Evolutionary conservation across 345 rosid genomes (phyloP).

Genomic region (Salix arbutifolia): DNA sequence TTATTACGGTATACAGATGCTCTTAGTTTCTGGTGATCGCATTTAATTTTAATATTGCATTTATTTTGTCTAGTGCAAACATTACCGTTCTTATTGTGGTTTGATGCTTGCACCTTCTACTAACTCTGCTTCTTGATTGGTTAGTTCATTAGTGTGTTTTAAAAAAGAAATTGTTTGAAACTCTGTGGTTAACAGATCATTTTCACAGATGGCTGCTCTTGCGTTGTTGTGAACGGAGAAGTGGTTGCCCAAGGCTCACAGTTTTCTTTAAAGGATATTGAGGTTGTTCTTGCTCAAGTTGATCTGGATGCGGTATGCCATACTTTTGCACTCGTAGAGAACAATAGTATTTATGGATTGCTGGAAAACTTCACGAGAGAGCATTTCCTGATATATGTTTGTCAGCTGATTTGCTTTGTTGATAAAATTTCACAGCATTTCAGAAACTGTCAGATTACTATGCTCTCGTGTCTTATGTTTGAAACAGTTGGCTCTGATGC

Average conservation of each 20-base stretch:
- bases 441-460: background rate
- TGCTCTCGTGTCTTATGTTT: background rate
- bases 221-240: constrained; percentile 78
- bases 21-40: background rate
- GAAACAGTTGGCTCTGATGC: background rate
- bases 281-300: constrained; percentile 78
- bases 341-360: background rate
- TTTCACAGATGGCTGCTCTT: constrained; percentile 76
- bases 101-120: background rate
- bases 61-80: background rate
- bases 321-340: background rate
- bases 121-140: background rate
- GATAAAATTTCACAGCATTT: background rate
- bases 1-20: constrained; percentile 59
- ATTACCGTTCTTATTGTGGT: background rate
- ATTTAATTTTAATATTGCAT: background rate
- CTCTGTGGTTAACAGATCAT: background rate
- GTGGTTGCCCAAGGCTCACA: constrained; percentile 90
- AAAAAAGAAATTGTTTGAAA: background rate
- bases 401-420: background rate
- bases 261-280: constrained; percentile 85
- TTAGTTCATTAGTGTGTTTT: background rate
- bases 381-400: background rate
- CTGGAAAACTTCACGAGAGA: background rate
- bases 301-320: constrained; percentile 84